Base-by-base conservation (phyloP, 164 flowering plant genomes). In the Stephania cephalantha region DNA sequence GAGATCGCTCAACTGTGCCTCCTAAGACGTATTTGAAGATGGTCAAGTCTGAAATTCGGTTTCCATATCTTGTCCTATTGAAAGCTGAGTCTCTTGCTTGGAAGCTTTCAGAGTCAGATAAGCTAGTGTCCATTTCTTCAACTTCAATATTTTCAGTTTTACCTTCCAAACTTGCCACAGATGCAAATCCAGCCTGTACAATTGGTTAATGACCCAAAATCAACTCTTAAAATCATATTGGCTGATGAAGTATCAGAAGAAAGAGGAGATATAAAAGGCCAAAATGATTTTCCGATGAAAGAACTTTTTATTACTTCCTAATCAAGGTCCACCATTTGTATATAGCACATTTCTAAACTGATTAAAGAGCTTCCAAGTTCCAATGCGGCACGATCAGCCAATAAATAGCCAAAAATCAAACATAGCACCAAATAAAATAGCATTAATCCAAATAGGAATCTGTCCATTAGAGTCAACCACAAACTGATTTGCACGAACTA, bases 11-110 rank as follows among this genome's bases (percentile, higher is more conserved):
- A 68, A 82, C 50, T 48, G 84, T 80, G 77, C 89, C 85, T 75
- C 87, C 98, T 18, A 96, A 82, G 81, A 95, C 90, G 80, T 94
- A 96, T 74, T 84, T 90, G 75, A 96, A 96, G 70, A 92, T 77
- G 45, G 79, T 81, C 71, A 78, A 20, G 78, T 96, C 99, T 70
- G 98, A 84, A 74, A 88, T 74, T 68, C 83, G 83, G 74, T 74
- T 82, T 74, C 79, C 64, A 20, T 74, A 55, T 58, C 73, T 82
- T 67, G 85, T 73, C 71, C 76, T 75, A 76, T 72, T 81, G 18
- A 75, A 78, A 77, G 67, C 77, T 46, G 84, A 81, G 48, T 79
- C 81, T 84, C 85, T 83, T 53, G 75, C 88, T 82, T 85, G 89
- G 68, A 80, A 78, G 77, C 92, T 85, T 79, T 90, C 96, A 35